phyloP scores from a whole-genome alignment of 495 filamentous ascomycete species.

The Neurospora hispaniola region DNA sequence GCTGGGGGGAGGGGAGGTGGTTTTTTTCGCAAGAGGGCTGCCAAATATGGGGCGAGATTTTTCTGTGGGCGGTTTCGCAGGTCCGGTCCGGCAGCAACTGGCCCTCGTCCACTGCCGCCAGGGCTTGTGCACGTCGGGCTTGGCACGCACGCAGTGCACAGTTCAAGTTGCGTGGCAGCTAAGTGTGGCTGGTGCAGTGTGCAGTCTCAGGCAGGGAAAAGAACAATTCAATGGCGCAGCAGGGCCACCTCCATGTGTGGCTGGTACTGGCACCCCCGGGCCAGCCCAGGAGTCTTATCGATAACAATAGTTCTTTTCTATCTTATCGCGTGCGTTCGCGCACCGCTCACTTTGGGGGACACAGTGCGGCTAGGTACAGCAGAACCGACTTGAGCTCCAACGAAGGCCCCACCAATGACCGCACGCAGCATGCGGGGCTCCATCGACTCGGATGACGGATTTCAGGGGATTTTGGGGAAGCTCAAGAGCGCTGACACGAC shows the following conservation, averaged over 20 bases:
- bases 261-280: no score
- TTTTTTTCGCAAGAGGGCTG: slow-evolving; percentile 9
- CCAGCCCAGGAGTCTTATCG: not conserved
- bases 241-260: no score
- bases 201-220: not conserved
- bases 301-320: not conserved
- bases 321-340: not conserved
- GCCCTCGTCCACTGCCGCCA: not conserved
- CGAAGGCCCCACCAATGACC: not conserved
- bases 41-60: slow-evolving; percentile 20
- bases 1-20: slow-evolving; percentile 3
- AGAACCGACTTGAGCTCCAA: not conserved
- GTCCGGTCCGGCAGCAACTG: not conserved
- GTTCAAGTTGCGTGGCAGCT: not conserved
- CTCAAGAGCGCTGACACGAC: not conserved
- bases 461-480: not conserved
- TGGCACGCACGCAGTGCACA: not conserved
- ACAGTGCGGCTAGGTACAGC: not conserved
- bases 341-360: not conserved
- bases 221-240: not conserved
- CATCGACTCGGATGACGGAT: not conserved
- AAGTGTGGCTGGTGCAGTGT: not conserved
- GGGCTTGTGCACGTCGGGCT: not conserved
- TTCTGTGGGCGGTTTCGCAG: slow-evolving; percentile 22
- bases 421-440: not conserved